Evolutionary conservation across 2,329 filamentous ascomycete genomes (phyloP).

Genomic region (Phialophora expanda): DNA sequence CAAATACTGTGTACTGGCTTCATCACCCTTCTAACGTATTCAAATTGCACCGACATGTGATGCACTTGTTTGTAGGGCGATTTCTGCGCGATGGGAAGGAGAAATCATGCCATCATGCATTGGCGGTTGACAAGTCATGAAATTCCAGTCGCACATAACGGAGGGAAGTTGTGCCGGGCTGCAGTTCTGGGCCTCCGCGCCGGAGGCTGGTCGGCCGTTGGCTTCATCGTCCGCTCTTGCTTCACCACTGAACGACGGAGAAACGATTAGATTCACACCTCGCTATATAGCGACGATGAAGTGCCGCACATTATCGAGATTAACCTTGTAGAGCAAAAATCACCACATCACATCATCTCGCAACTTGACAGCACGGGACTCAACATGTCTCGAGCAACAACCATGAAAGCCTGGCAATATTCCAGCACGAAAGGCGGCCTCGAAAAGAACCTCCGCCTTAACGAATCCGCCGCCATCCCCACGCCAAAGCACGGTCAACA

Average conservation of each 20-base stretch:
- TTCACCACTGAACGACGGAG: neutral
- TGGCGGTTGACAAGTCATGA: neutral
- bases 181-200: neutral
- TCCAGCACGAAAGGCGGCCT: conserved; percentile 52
- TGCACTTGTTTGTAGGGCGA: neutral
- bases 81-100: neutral
- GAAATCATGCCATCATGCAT: neutral
- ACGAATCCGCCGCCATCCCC: conserved; percentile 51
- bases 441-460: conserved; percentile 60
- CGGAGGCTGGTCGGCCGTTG: neutral
- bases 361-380: neutral
- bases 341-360: too few species aligned
- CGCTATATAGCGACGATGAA: neutral
- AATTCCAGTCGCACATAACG: neutral
- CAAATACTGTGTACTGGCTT: too few species aligned
- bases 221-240: neutral
- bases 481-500: conserved; percentile 45
- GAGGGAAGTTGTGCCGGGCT: neutral
- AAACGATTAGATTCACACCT: neutral
- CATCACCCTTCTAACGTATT: neutral
- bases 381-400: conserved; percentile 37
- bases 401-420: conserved; percentile 67
- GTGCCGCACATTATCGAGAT: neutral
- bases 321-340: neutral
- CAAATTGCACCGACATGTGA: neutral